Conservation (phyloP, 1,284 basidiomycete genomes). For the Microstroma glucosiphilum region DNA sequence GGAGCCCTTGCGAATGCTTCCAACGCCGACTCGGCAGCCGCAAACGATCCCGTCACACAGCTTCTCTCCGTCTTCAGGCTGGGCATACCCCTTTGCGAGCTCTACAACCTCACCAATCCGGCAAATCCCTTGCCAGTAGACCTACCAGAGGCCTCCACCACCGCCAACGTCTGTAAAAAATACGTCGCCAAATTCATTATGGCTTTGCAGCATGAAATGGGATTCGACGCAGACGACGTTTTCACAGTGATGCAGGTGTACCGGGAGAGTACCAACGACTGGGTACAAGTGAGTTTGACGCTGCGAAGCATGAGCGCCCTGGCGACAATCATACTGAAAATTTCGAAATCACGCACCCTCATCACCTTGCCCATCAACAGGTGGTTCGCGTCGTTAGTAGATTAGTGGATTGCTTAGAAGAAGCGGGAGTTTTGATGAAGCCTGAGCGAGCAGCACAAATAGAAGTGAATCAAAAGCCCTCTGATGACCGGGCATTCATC, state of each 20-base stretch:
- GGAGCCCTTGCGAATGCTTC: neutral
- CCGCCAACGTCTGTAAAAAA: conserved; percentile 68
- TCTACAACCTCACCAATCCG: conserved; percentile 81
- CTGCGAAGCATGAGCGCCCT: neutral
- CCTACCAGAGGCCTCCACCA: conserved; percentile 55
- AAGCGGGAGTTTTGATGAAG: conserved; percentile 63
- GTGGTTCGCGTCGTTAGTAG: conserved; percentile 85
- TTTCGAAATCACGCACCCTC: conserved; percentile 3
- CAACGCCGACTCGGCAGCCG: conserved; percentile 7
- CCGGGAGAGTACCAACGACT: conserved; percentile 82
- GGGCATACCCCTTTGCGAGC: conserved; percentile 86
- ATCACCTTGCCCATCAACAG: conserved; percentile 52
- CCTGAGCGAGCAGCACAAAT: conserved; percentile 51
- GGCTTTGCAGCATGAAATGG: conserved; percentile 56
- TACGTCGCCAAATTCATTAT: conserved; percentile 58
- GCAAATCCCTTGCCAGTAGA: conserved; percentile 58
- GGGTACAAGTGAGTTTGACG: conserved; percentile 72
- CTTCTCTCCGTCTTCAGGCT: conserved; percentile 89
- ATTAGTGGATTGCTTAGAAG: conserved; percentile 74
- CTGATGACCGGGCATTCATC: conserved; percentile 67
- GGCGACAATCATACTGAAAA: neutral
- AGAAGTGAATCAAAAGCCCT: conserved; percentile 36
- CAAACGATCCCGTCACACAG: conserved; percentile 66
- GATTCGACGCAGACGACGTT: conserved; percentile 54
- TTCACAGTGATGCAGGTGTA: conserved; percentile 68